A percentile compares a stretch with the other conserved stretches of the same genome.
Evolutionary conservation across 306 rosid genomes (phyloP).

Genomic region (Trifolium repens): DNA sequence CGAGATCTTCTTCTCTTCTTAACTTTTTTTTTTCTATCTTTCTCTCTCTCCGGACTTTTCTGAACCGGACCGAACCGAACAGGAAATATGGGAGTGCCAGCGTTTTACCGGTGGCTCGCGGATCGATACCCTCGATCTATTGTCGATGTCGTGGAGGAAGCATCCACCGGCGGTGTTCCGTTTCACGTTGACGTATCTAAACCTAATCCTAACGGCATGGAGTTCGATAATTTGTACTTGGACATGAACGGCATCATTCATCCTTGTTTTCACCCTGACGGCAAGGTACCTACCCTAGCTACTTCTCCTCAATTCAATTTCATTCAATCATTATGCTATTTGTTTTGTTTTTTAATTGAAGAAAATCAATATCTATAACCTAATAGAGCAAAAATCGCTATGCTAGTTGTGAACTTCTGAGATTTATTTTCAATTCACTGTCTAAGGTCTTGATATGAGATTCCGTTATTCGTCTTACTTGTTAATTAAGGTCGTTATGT

Average conservation of each 20-base stretch:
- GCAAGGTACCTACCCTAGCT: constrained; percentile 59
- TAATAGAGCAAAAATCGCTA: background rate
- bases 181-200: constrained; percentile 60
- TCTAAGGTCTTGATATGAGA: background rate
- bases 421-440: constrained; percentile 23
- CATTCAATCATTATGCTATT: background rate
- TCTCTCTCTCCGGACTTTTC: constrained; percentile 5
- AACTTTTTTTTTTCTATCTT: background rate
- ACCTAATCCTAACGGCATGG: constrained; percentile 92
- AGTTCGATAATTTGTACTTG: constrained; percentile 87
- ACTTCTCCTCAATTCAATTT: background rate
- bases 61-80: constrained; percentile 50
- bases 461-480: background rate
- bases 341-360: background rate
- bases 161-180: constrained; percentile 47
- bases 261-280: constrained; percentile 97
- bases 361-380: constrained; percentile 1
- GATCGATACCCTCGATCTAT: constrained; percentile 91
- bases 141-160: constrained; percentile 80
- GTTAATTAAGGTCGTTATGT: constrained; percentile 1
- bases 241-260: constrained; percentile 97
- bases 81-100: constrained; percentile 89
- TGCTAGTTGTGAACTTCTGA: constrained; percentile 8
- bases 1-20: constrained; percentile 45
- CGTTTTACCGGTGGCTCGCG: constrained; percentile 97